Percentiles rank a stretch among this genome's conserved stretches.
phyloP scores from a whole-genome alignment of 768 basidiomycete species.

The Amyloporia xantha region DNA sequence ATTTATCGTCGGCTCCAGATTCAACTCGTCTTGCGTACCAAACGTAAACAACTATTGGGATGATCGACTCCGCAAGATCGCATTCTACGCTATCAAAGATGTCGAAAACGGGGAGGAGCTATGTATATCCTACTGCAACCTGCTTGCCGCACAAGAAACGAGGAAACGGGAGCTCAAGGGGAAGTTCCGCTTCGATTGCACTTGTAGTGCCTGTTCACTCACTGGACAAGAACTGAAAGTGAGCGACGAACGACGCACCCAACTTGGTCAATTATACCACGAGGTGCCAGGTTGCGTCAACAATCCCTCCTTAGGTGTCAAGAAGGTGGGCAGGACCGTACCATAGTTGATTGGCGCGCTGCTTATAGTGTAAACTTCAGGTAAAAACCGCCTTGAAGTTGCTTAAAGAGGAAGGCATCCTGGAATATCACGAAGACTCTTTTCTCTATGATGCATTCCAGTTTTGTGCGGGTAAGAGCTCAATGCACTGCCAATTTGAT shows the following conservation, averaged over 20 bases:
- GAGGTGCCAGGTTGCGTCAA: conserved; percentile 18
- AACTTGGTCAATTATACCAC: conserved; percentile 16
- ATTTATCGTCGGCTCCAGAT: conserved; percentile 18
- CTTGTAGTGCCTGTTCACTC: conserved; percentile 17
- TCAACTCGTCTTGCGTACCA: conserved; percentile 23
- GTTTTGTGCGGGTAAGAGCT: conserved; percentile 15
- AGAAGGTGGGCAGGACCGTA: conserved; percentile 12
- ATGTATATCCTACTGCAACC: conserved; percentile 22
- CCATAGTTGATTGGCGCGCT: neutral
- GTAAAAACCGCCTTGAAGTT: conserved; percentile 16
- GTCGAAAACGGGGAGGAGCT: conserved; percentile 24
- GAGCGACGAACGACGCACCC: conserved; percentile 19
- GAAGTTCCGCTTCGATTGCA: conserved; percentile 20
- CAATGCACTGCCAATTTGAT: neutral
- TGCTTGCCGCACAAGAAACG: conserved; percentile 13
- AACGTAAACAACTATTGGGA: conserved; percentile 24
- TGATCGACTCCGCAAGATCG: conserved; percentile 11
- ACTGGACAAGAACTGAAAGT: conserved; percentile 13
- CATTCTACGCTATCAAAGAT: conserved; percentile 22
- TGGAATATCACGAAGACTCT: conserved; percentile 10
- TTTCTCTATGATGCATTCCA: conserved; percentile 23
- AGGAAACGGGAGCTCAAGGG: conserved; percentile 12
- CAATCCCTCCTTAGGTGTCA: conserved; percentile 17
- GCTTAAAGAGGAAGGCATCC: conserved; percentile 16
- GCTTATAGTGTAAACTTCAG: neutral